Evolutionary conservation across 345 rosid genomes (phyloP), one percentile per base, ranked within the genome.

Genomic region (Camelina neglecta): DNA sequence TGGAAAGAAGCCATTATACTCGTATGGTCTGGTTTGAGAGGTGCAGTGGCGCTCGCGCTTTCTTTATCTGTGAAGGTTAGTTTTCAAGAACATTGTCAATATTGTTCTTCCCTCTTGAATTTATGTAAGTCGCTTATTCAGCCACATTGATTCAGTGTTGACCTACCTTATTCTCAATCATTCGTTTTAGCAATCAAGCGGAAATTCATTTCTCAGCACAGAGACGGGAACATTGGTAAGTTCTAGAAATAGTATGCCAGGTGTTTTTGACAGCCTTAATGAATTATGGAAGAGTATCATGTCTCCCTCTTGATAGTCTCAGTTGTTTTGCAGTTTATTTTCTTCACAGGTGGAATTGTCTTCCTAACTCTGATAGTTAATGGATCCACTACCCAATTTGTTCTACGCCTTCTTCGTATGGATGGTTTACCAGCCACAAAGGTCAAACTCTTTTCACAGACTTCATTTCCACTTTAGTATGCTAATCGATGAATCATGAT

Each of bases 341-440:
- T 92, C 87, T 88, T 90, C 88, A 94, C 97, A 36, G 97, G 97
- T 45, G 97, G 99, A 76, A 92, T 94, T 61, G 99, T 94, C 66
- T 89, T 94, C 84, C 82, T 94, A 79, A 94, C 98, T 1, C 91
- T 94, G 24, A 83, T 86, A 61, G 63, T 95, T 65, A 95, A 95
- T 81, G 99, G 99, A 69, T 90, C 99, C 72, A 90, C 96, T 66
- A 89, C 97, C 7, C 97, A 92, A 61, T 90, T 87, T 79, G 38
- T 87, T 80, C 78, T 95, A 79, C 97, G 84, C 75, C 81, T 89
- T 75, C 88, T 95, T 23, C 75, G 71, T 65, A 71, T 95, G 97
- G 92, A 86, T 80, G 88, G 85, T 81, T 78, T 92, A 60, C 82
- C 98, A 38, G 76, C 88, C 44, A 71, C 95, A 21, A 95, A 94